A percentile compares a stretch with the other conserved stretches of the same genome.
Evolutionary conservation across 331 rosid genomes (phyloP).

Genomic region (Erythrophleum ivorense): DNA sequence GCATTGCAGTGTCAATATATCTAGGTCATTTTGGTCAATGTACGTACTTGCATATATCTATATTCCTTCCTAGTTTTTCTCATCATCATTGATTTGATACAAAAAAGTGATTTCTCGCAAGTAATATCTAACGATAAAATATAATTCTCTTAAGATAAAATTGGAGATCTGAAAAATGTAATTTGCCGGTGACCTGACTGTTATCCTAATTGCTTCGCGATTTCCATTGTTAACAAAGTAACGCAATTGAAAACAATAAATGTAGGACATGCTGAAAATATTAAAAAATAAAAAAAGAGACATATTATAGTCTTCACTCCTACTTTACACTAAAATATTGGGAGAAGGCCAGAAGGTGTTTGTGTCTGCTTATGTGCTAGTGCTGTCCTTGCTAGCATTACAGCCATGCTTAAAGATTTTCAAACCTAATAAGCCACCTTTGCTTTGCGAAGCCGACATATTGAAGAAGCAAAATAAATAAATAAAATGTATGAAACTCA

Average conservation of each 20-base stretch:
- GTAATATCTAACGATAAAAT: neutral
- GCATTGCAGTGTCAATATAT: neutral
- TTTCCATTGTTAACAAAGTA: too few species aligned
- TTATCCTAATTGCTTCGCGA: neutral
- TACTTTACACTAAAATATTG: neutral
- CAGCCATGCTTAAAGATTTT: constrained; percentile 27
- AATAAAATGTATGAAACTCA: too few species aligned
- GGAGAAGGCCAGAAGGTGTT: neutral
- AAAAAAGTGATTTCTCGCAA: neutral
- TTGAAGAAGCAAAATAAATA: neutral
- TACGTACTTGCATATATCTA: neutral
- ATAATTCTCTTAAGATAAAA: neutral
- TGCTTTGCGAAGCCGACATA: constrained; percentile 45
- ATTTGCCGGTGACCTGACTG: neutral
- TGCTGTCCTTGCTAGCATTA: constrained; percentile 52
- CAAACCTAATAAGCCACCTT: constrained; percentile 58
- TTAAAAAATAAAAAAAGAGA: neutral
- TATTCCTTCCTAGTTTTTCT: neutral
- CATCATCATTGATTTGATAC: neutral
- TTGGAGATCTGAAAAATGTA: neutral
- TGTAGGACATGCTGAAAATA: neutral
- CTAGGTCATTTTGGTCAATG: neutral
- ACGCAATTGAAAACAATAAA: neutral
- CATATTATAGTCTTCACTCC: constrained; percentile 16
- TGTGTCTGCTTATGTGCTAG: constrained; percentile 39